These are phyloP conservation scores for Symbiodinium natans DNA, from an alignment of 73 alveolate genomes.

Conservation along the genomic window DNA sequence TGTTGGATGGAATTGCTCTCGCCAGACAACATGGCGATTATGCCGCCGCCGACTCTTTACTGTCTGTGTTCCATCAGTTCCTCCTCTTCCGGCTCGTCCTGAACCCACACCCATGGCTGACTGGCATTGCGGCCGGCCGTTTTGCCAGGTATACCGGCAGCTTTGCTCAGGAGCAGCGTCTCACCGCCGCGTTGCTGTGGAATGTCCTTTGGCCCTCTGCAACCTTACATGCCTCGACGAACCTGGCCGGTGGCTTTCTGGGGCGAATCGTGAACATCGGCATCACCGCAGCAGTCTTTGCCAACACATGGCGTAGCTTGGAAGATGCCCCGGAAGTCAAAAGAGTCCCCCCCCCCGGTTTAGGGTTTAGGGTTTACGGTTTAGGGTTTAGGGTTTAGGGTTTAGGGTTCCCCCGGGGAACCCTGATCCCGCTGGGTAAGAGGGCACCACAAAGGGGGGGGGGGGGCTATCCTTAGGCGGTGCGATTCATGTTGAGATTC, in stretches of 20 bases:
- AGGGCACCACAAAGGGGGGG: too few relatives aligned
- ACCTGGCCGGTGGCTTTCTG: neutral
- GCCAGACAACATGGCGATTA: too few relatives aligned
- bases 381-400: too few relatives aligned
- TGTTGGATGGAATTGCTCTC: too few relatives aligned
- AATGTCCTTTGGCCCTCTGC: conserved; percentile 18
- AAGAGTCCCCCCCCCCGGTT: too few relatives aligned
- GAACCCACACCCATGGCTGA: conserved; percentile 33
- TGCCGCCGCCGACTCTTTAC: too few relatives aligned
- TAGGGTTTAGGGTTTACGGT: neutral
- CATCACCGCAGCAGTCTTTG: neutral
- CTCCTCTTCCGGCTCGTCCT: conserved; percentile 16
- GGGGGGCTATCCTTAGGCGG: too few relatives aligned
- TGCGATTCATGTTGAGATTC: too few relatives aligned
- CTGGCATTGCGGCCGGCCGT: conserved; percentile 57
- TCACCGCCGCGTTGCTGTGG: neutral
- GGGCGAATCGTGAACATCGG: neutral
- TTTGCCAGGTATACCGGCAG: neutral
- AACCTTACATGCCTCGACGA: neutral
- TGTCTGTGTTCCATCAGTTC: too few relatives aligned
- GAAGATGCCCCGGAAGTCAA: too few relatives aligned
- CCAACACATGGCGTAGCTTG: conserved; percentile 22
- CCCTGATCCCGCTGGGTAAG: too few relatives aligned
- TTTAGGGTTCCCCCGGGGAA: too few relatives aligned
- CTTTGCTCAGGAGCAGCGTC: neutral